phyloP scores from a whole-genome alignment of 2,329 filamentous ascomycete genomes.

The Claviceps sp. region DNA sequence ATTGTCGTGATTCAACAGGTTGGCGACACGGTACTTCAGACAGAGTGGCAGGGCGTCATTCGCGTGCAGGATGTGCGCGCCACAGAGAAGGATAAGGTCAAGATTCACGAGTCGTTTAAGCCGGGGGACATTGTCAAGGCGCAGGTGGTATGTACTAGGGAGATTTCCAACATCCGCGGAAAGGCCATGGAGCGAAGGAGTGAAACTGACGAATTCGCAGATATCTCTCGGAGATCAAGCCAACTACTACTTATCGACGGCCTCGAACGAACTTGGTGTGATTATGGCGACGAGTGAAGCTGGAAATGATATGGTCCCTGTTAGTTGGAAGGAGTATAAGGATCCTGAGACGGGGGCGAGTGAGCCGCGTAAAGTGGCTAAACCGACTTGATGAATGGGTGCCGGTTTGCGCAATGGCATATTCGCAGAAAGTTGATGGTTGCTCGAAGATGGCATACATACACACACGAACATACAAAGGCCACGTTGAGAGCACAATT shows the following conservation, averaged over 20 bases:
- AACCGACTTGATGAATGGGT: conserved; percentile 54
- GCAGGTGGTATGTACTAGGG: conserved; percentile 49
- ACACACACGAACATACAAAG: neutral
- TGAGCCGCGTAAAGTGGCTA: conserved; percentile 85
- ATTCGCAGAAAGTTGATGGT: neutral
- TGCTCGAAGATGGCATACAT: neutral
- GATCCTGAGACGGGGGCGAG: conserved; percentile 65
- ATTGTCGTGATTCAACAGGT: conserved; percentile 78
- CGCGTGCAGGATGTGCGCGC: conserved; percentile 83
- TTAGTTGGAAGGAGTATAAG: conserved; percentile 90
- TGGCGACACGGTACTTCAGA: conserved; percentile 55
- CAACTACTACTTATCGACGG: conserved; percentile 90
- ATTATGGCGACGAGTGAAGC: conserved; percentile 83
- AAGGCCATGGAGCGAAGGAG: neutral
- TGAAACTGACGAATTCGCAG: conserved; percentile 21
- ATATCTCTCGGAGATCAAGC: conserved; percentile 87
- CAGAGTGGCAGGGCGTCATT: conserved; percentile 76
- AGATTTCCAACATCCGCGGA: no score
- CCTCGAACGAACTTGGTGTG: conserved; percentile 81
- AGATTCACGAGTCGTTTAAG: conserved; percentile 79
- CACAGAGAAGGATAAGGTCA: conserved; percentile 91
- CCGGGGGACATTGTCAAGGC: conserved; percentile 87
- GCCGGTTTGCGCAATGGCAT: neutral
- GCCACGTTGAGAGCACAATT: neutral
- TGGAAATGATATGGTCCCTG: conserved; percentile 81